Base-by-base conservation (phyloP, 495 filamentous ascomycete species). In the Trichocladium antarcticum region DNA sequence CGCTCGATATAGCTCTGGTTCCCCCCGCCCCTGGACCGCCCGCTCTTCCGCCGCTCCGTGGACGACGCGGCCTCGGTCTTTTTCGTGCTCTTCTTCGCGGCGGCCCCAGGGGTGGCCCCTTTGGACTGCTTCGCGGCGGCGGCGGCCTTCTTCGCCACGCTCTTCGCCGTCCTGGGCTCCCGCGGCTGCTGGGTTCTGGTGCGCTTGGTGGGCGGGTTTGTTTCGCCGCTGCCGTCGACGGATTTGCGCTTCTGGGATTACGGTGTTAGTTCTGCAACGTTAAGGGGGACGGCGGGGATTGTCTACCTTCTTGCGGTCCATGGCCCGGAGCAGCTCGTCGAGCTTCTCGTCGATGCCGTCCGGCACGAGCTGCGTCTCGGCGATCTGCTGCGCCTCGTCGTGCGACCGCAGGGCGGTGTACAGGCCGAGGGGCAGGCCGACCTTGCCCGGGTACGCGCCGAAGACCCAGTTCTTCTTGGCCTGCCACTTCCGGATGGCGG, bases 401-500 rank as follows among this genome's bases (percentile, higher is more conserved):
- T 92, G 87, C 56, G 77, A 85, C 35, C 75, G 67, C 56, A 97
- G 77, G 0, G 79, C 72, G 0, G 72, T 73, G 63, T 90, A 99
- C 20, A 97, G 74, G 6, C 81, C 81, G 27, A 74, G 71, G 1
- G 92, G 89, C 40, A 96, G 68, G 5, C 83, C 79, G 51, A 92
- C 73, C 63, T 94, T 95, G 14, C 76, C 81, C 1, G 89, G 81
- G 62, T 83, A 90, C 5, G 83, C 82, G 57, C 89, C 83, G 54
- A 97, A 81, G 35, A 71, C 76, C 75, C 85, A 87, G 42, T 81
- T 81, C 38, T 82, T 81, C 52, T 78, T 72, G 45, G 86, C 83
- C 58, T 90, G 85, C 71, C 84, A 99, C 51, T 79, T 81, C 32
- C 85, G 74, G 51, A 97, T 84, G 37, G 88, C 74, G 1, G 80